Evolutionary conservation across 2,329 filamentous ascomycete genomes (phyloP).

Genomic region (Cryphonectria nitschkei): DNA sequence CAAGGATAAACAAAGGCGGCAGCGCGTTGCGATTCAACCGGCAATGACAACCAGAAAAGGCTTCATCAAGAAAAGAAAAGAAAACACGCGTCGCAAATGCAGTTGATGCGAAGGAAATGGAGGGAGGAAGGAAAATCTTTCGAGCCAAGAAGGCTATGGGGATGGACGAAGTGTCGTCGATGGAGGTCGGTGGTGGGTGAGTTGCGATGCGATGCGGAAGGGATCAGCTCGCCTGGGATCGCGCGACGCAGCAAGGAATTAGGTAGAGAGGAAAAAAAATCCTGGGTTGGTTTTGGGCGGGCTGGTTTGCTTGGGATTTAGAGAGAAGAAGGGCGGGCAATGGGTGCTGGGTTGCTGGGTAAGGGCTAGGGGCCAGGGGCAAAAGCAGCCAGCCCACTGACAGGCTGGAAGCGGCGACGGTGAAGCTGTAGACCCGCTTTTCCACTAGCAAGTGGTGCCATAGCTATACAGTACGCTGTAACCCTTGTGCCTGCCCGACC

Average conservation of each 20-base stretch:
- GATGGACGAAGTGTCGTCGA: slow-evolving; percentile 12
- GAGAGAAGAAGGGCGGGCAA: slow-evolving; percentile 11
- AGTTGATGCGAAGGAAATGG: slow-evolving; percentile 12
- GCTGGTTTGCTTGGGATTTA: not conserved
- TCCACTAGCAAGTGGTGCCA: not conserved
- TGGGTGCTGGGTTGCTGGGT: not conserved
- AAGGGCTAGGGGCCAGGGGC: slow-evolving; percentile 1
- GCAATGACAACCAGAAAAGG: slow-evolving; percentile 27
- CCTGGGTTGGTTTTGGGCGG: slow-evolving; percentile 13
- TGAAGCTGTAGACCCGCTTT: not conserved
- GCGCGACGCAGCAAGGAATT: slow-evolving; percentile 21
- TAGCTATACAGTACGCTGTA: not conserved
- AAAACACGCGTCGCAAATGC: slow-evolving; percentile 19
- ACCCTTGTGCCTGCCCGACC: not conserved
- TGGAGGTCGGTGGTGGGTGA: slow-evolving; percentile 16
- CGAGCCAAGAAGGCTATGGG: slow-evolving; percentile 9
- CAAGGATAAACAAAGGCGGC: slow-evolving; percentile 28
- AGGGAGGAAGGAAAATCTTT: not conserved
- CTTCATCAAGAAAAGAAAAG: slow-evolving; percentile 8
- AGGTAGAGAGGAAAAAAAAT: slow-evolving; percentile 26
- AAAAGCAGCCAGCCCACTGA: not conserved
- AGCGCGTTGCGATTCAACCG: slow-evolving; percentile 26
- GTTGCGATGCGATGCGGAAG: slow-evolving; percentile 22
- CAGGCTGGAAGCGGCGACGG: slow-evolving; percentile 5
- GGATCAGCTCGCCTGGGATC: slow-evolving; percentile 26